A percentile compares a stretch with the other conserved stretches of the same genome.
These are phyloP conservation scores for Fusarium sp. DNA, from an alignment of 2,329 filamentous ascomycete species.

Conservation along the genomic window DNA sequence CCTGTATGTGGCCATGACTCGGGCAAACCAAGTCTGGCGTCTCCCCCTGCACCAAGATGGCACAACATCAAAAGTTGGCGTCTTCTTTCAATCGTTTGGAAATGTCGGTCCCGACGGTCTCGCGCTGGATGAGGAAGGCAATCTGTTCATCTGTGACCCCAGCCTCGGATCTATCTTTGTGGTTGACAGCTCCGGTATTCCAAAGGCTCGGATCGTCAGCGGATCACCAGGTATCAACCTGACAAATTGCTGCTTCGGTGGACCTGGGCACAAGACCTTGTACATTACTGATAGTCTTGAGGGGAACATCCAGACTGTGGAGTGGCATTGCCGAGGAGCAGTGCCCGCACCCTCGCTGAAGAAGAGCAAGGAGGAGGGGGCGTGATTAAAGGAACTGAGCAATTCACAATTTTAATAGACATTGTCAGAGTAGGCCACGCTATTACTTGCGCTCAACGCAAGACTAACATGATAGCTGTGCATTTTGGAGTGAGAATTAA, in stretches of 20 bases:
- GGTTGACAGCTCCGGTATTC: slow-evolving; percentile 51
- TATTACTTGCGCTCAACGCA: too few species aligned
- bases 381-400: too few species aligned
- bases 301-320: slow-evolving; percentile 49
- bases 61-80: slow-evolving; percentile 51
- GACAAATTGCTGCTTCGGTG: slow-evolving; percentile 57
- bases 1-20: slow-evolving; percentile 55
- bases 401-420: too few species aligned
- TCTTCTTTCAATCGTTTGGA: slow-evolving; percentile 56
- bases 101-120: slow-evolving; percentile 55
- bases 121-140: slow-evolving; percentile 54
- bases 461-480: too few species aligned
- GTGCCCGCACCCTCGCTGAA: slow-evolving; percentile 12
- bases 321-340: slow-evolving; percentile 50
- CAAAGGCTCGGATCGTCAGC: slow-evolving; percentile 52
- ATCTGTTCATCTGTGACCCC: slow-evolving; percentile 51
- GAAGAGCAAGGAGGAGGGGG: too few species aligned
- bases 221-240: slow-evolving; percentile 49
- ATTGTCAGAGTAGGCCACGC: too few species aligned
- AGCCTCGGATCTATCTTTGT: slow-evolving; percentile 53
- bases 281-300: slow-evolving; percentile 56
- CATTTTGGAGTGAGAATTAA: too few species aligned
- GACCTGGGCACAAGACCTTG: slow-evolving; percentile 51
- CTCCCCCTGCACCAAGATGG: slow-evolving; percentile 54
- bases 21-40: slow-evolving; percentile 56